These are phyloP conservation scores for Plasmodium inui DNA, from an alignment of 169 alveolate species.

Conservation along the genomic window DNA sequence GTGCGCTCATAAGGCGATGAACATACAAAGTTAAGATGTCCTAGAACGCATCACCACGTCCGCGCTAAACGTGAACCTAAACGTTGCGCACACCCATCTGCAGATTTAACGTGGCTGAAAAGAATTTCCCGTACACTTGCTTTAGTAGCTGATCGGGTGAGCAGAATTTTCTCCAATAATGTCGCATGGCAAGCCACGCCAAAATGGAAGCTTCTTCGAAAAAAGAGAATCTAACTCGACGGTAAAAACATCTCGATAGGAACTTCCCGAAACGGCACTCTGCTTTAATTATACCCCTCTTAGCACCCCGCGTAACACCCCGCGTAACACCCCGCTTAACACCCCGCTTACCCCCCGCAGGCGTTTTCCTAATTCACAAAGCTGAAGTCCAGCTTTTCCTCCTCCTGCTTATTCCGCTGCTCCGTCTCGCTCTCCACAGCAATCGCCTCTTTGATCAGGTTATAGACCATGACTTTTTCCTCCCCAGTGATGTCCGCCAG, in stretches of 20 bases:
- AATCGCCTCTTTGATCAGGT: constrained; percentile 50
- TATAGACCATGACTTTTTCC: constrained; percentile 56
- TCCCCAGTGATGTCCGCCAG: constrained; percentile 21
- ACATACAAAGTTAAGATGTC: neutral
- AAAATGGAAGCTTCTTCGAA: neutral
- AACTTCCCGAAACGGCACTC: neutral
- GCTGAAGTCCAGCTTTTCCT: constrained; percentile 59
- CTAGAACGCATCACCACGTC: neutral
- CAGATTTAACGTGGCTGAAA: neutral
- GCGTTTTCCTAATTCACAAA: constrained; percentile 23
- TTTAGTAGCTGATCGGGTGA: neutral
- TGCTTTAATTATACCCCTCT: neutral
- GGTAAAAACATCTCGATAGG: neutral
- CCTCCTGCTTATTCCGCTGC: neutral
- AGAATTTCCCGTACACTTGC: neutral
- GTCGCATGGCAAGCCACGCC: neutral
- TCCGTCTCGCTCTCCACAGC: constrained; percentile 15
- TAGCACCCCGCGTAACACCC: neutral
- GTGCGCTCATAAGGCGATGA: neutral
- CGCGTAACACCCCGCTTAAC: neutral
- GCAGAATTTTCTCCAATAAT: neutral
- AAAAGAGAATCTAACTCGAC: neutral
- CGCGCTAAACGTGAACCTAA: neutral
- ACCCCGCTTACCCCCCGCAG: neutral
- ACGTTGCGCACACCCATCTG: neutral